Evolutionary conservation across 176 grass and related monocot genomes (phyloP), one percentile per base, ranked within the genome.

Genomic region (Oryza nivara): DNA sequence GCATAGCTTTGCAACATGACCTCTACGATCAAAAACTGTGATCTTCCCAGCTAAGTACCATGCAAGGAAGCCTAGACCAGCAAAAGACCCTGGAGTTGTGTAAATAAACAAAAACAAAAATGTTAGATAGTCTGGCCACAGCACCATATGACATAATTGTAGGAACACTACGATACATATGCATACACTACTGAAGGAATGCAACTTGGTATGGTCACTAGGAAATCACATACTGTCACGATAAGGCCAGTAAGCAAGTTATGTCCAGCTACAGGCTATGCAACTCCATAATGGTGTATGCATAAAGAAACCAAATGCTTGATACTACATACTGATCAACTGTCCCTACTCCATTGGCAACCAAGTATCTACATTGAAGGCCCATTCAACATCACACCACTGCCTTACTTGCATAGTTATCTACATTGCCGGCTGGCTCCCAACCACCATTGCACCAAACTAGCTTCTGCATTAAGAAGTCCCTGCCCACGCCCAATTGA

Each of bases 11-110:
- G 88, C 91, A 86, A 96, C 49, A 84, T 96, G 93, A 25, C 93
- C 93, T 79, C 30, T 89, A 40, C 77, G 90, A 65, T 96, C 88
- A 85, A 96, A 96, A 46, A 90, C 86, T 3, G 89, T 85, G 13
- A 96, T 91, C 80, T 96, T 96, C 12, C 93, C 93, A 73, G 93
- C 91, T 46, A 96, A 70, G 68, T 96, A 96, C 93, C 93, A 96
- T 0, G 93, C 66, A 85, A 96, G 86, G 85, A 96, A 96, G 56
- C 93, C 93, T 89, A 96, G 85, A 48, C 93, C 93, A 26, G 93
- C 93, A 58, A 96, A 96, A 81, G 93, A 91, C 86, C 88, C 93
- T 96, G 63, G n/a, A 77, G 60, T 82, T 67, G 52, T 70, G 16
- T 11, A 56, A 74, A 47, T 6, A 15, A 25, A 40, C 40, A 5